Evolutionary conservation across 768 basidiomycete genomes (phyloP), one percentile per base, ranked within the genome.

Genomic region (Multifurca ochricompacta): DNA sequence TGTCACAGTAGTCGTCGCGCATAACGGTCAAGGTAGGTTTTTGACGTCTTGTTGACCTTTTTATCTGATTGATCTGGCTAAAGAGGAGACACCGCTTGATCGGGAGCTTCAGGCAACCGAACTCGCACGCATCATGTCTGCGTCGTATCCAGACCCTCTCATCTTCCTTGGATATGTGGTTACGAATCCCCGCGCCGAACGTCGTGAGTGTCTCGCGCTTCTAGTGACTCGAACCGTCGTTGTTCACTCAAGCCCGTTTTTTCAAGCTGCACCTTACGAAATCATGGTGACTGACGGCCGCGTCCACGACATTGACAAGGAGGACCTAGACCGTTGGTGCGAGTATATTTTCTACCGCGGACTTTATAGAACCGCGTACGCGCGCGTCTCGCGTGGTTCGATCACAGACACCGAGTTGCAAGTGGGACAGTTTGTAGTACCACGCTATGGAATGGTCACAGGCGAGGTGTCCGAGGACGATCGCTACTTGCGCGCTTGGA

Each of bases 341-440:
- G 88, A 94, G 73, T 94, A 94, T 64, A 90, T 95, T 46, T 70
- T 90, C 23, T 94, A 90, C 66, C 79, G 91, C 10, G 88, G 85
- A 2, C 63, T 91, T 23, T 84, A 88, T 64, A 76, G 87, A 16
- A 88, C 86, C 3, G 72, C 83, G n/a, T 94, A 90, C 65, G 91
- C 85, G 0, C 78, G 91, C 16, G 68, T 95, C 16, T 88, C 90
- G 10, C 78, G 89, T 18, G 83, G 88, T 21, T 82, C 81, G 31
- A 85, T 95, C 59, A 92, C 89, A 23, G 92, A 95, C 63, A 94
- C 92, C 1, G 91, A 94, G 64, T 75, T 92, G 48, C 92, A 92
- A 68, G 80, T 94, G 34, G 91, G 83, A 10, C 89, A 88, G 67
- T 94, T 92, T 64, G 76, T 87, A 45, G 65, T 93, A 3, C 89